phyloP scores from a whole-genome alignment of 176 grass and related monocot genomes.

The Zoysia pacifica region DNA sequence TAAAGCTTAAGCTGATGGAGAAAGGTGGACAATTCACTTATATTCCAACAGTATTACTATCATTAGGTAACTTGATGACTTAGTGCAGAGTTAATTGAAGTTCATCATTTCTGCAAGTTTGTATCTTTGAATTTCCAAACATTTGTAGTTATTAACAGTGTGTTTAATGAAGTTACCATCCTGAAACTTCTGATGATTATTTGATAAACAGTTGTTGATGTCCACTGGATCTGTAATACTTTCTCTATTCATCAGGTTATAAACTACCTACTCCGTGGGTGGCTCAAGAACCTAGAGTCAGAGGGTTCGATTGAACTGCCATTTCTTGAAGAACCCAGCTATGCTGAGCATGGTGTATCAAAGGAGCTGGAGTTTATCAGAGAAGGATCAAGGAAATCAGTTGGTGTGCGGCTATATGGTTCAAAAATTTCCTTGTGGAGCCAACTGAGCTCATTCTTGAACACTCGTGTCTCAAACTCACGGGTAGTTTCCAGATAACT shows the following conservation, averaged over 20 bases:
- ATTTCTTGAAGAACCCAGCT: conserved; percentile 71
- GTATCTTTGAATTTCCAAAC: neutral
- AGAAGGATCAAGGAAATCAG: conserved; percentile 75
- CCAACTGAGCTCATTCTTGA: conserved; percentile 62
- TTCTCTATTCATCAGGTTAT: conserved; percentile 57
- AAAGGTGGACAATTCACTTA: too few relatives aligned
- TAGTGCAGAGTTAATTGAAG: conserved; percentile 14
- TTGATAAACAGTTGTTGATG: conserved; percentile 7
- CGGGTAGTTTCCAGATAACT: conserved; percentile 53
- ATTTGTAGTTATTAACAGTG: neutral
- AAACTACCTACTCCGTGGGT: conserved; percentile 88
- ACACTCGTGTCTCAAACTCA: conserved; percentile 43
- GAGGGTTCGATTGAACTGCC: conserved; percentile 60
- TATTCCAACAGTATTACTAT: too few relatives aligned
- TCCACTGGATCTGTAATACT: conserved; percentile 18
- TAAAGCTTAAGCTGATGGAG: too few relatives aligned
- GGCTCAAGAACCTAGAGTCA: conserved; percentile 91
- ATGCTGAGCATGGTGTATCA: conserved; percentile 47
- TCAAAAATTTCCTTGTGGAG: conserved; percentile 68
- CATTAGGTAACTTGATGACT: neutral
- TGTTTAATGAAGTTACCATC: neutral
- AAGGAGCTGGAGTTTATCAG: conserved; percentile 79
- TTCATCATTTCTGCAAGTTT: conserved; percentile 3
- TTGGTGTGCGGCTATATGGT: conserved; percentile 69
- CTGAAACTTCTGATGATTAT: conserved; percentile 9